Percentiles rank a stretch among this genome's conserved stretches.
Evolutionary conservation across 2,329 filamentous ascomycete genomes (phyloP).

Genomic region (Pezicula radicicola): DNA sequence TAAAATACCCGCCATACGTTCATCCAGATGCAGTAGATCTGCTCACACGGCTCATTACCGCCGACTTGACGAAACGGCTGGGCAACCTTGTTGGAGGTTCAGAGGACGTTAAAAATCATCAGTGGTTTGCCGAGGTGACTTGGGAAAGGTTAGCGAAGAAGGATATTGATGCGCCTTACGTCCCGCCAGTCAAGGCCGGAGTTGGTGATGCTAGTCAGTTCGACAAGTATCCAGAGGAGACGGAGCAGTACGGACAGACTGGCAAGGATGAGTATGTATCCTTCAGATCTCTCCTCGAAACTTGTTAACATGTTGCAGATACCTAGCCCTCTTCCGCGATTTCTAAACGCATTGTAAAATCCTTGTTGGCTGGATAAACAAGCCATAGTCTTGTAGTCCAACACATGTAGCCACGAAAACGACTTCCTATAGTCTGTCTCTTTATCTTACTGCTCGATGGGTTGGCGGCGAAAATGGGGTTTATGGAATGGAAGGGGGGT

Average conservation of each 20-base stretch:
- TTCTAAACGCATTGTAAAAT: constrained; percentile 2
- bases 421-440: neutral
- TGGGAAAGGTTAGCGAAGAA: constrained; percentile 94
- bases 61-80: constrained; percentile 89
- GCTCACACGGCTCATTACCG: constrained; percentile 87
- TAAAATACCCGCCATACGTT: constrained; percentile 96
- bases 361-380: no score
- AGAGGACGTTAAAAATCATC: constrained; percentile 89
- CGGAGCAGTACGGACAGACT: constrained; percentile 79
- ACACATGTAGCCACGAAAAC: neutral
- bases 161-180: constrained; percentile 97
- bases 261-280: constrained; percentile 81
- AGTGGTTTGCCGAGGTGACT: constrained; percentile 96
- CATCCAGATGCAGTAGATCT: constrained; percentile 92
- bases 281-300: neutral
- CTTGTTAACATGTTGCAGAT: neutral
- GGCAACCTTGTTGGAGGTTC: constrained; percentile 91
- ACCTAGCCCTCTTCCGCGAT: constrained; percentile 3
- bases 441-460: neutral
- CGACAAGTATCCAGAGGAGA: constrained; percentile 96
- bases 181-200: constrained; percentile 90
- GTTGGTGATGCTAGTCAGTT: constrained; percentile 96
- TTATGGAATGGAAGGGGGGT: no score
- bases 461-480: neutral
- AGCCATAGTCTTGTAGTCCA: neutral